These are phyloP conservation scores for Agaricus bisporus DNA, from an alignment of 768 basidiomycete genomes.

Conservation along the genomic window DNA sequence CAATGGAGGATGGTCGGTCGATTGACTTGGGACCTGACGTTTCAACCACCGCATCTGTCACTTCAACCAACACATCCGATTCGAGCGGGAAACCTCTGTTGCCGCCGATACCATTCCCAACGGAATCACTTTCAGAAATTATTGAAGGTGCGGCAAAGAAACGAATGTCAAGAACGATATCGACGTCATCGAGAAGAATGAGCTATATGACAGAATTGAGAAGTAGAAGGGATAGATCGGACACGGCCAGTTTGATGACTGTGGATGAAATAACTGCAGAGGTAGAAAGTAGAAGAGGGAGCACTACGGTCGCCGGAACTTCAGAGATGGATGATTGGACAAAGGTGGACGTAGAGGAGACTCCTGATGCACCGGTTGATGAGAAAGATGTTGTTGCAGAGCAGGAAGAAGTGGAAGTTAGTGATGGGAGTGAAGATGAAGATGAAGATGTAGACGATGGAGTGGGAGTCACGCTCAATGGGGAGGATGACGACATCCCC, in stretches of 20 bases:
- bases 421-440: constrained; percentile 37
- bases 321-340: constrained; percentile 68
- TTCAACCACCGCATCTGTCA: constrained; percentile 16
- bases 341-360: constrained; percentile 50
- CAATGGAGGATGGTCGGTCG: constrained; percentile 65
- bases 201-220: constrained; percentile 80
- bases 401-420: constrained; percentile 34
- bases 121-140: constrained; percentile 77
- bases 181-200: constrained; percentile 57
- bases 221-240: constrained; percentile 77
- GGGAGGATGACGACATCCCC: constrained; percentile 33
- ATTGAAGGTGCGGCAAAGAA: constrained; percentile 47
- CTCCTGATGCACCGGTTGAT: constrained; percentile 25
- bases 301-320: constrained; percentile 36
- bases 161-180: constrained; percentile 37
- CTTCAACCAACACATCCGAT: constrained; percentile 26
- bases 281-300: constrained; percentile 69
- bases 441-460: constrained; percentile 36
- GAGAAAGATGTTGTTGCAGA: constrained; percentile 33
- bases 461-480: constrained; percentile 36
- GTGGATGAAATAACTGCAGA: constrained; percentile 98
- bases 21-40: constrained; percentile 55
- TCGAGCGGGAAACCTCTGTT: constrained; percentile 38
- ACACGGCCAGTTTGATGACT: constrained; percentile 88
- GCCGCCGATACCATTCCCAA: constrained; percentile 73